Evolutionary conservation across 352 stramenopile genomes (phyloP).

Genomic region (Phytophthora pistaciae): DNA sequence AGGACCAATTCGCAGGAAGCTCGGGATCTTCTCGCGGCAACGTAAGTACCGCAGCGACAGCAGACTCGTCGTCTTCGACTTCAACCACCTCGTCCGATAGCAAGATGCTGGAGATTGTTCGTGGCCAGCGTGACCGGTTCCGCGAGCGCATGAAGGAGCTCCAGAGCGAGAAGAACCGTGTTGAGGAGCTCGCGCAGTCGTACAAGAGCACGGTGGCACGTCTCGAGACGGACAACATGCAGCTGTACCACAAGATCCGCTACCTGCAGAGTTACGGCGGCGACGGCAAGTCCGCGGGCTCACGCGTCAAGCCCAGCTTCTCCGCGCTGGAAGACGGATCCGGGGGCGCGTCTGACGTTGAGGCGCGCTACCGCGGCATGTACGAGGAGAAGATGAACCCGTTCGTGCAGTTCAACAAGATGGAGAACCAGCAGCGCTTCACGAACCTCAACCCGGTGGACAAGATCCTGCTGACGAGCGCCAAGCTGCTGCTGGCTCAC

Average conservation of each 20-base stretch:
- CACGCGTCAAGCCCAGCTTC: conserved; percentile 33
- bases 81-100: conserved; percentile 50
- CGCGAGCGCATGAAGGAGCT: conserved; percentile 87
- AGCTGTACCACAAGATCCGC: conserved; percentile 92
- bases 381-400: conserved; percentile 94
- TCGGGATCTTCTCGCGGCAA: conserved; percentile 28
- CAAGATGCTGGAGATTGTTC: conserved; percentile 90
- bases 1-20: conserved; percentile 53
- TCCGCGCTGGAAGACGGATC: conserved; percentile 50
- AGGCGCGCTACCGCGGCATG: conserved; percentile 84
- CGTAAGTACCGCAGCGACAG: conserved; percentile 6
- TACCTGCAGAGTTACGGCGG: conserved; percentile 85
- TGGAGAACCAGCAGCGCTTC: conserved; percentile 90
- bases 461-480: conserved; percentile 91
- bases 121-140: conserved; percentile 82
- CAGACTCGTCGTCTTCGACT: conserved; percentile 12
- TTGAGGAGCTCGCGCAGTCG: conserved; percentile 71
- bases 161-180: conserved; percentile 73
- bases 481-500: conserved; percentile 84
- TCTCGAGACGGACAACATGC: conserved; percentile 92
- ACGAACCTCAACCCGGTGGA: conserved; percentile 92
- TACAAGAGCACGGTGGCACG: conserved; percentile 73
- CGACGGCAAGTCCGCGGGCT: conserved; percentile 24
- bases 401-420: conserved; percentile 93
- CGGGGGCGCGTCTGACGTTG: conserved; percentile 50